Conservation (phyloP, 345 rosid species). For the Iberis pinnata region DNA sequence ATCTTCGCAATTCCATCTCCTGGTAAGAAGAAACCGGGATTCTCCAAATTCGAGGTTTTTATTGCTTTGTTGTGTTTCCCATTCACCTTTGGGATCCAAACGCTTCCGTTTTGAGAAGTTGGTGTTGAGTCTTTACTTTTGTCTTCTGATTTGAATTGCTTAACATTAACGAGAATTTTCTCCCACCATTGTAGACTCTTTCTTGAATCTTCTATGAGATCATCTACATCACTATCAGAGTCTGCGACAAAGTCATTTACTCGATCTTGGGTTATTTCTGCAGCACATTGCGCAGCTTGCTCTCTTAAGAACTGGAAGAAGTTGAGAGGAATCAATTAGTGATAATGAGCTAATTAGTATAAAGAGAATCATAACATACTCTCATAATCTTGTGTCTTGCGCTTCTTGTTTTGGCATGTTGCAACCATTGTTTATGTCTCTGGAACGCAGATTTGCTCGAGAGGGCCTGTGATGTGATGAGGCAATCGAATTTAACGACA, state of each 20-base stretch:
- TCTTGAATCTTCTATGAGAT: conserved; percentile 38
- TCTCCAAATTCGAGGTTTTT: conserved; percentile 39
- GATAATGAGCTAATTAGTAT: conserved; percentile 3
- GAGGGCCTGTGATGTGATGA: conserved; percentile 72
- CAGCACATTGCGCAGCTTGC: conserved; percentile 81
- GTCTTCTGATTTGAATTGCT: conserved; percentile 38
- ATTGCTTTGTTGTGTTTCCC: conserved; percentile 73
- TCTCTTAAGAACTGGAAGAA: conserved; percentile 71
- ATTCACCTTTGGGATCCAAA: conserved; percentile 66
- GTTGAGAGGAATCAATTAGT: conserved; percentile 19
- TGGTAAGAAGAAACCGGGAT: conserved; percentile 38
- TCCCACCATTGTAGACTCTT: conserved; percentile 55
- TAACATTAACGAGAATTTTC: conserved; percentile 49
- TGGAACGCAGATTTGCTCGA: conserved; percentile 88
- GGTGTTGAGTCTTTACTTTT: conserved; percentile 33
- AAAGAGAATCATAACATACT: conserved; percentile 31
- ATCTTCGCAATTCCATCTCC: conserved; percentile 62
- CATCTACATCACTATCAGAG: conserved; percentile 66
- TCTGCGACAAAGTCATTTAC: conserved; percentile 66
- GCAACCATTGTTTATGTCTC: conserved; percentile 85
- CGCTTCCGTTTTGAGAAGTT: conserved; percentile 34
- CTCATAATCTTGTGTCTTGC: conserved; percentile 96
- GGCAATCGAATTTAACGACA: conserved; percentile 3
- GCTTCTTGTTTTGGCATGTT: conserved; percentile 86
- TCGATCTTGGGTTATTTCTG: conserved; percentile 66